Percentiles rank a stretch among this genome's conserved stretches.
These are phyloP conservation scores for Naganishia onofrii DNA, from an alignment of 768 basidiomycete genomes.

Conservation along the genomic window DNA sequence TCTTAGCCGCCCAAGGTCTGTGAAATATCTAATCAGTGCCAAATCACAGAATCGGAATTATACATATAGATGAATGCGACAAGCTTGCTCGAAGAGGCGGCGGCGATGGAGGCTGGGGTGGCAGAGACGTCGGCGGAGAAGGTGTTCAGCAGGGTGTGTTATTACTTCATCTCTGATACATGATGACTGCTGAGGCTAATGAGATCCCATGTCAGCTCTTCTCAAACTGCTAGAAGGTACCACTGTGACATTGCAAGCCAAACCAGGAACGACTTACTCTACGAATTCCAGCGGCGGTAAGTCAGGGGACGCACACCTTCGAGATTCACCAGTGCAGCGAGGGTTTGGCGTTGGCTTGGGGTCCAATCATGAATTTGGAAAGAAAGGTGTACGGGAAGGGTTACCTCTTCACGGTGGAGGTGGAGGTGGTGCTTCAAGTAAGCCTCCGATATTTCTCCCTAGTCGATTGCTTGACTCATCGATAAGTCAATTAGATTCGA, in stretches of 20 bases:
- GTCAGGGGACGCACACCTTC: not conserved
- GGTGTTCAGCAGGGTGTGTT: constrained; percentile 82
- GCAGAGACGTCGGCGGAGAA: constrained; percentile 86
- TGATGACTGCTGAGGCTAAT: no score
- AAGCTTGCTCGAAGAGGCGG: constrained; percentile 66
- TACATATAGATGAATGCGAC: constrained; percentile 95
- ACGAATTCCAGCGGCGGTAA: not conserved
- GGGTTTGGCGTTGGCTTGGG: constrained; percentile 30
- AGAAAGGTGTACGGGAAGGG: constrained; percentile 49
- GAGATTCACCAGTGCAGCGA: not conserved
- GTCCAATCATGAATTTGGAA: constrained; percentile 34
- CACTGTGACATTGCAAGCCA: constrained; percentile 69
- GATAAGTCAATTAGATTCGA: constrained; percentile 33
- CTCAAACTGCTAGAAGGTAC: constrained; percentile 93
- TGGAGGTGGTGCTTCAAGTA: constrained; percentile 33
- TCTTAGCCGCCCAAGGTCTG: no score
- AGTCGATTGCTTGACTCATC: not conserved
- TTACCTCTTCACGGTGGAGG: constrained; percentile 46
- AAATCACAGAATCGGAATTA: constrained; percentile 72
- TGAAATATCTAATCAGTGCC: no score
- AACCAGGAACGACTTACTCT: constrained; percentile 40
- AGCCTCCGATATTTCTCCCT: not conserved
- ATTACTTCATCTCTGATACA: no score
- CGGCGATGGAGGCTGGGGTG: constrained; percentile 56
- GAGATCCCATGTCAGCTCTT: constrained; percentile 51